Evolutionary conservation across 208 protist species (phyloP).

Genomic region (Wallacemonas rigidus): DNA sequence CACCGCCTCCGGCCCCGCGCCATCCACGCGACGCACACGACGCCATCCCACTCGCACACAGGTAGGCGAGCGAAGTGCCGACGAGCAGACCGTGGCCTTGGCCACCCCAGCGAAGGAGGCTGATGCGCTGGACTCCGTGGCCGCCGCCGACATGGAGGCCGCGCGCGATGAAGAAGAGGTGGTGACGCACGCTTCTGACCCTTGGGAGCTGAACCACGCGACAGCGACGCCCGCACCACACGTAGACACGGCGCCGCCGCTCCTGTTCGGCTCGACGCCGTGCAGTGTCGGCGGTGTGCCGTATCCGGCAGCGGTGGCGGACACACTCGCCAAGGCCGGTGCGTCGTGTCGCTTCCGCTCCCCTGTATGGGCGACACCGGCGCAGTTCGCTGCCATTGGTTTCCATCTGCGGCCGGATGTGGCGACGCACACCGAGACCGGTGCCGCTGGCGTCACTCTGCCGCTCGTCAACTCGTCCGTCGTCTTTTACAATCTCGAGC

Average conservation of each 20-base stretch:
- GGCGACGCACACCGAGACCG: neutral
- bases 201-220: neutral
- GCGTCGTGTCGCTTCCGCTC: slow-evolving; percentile 33
- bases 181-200: neutral
- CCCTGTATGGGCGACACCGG: slow-evolving; percentile 43
- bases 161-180: slow-evolving; percentile 1
- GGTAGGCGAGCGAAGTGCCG: no score
- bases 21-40: neutral
- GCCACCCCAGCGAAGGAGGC: neutral
- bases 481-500: slow-evolving; percentile 63
- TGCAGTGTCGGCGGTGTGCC: slow-evolving; percentile 19
- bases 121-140: slow-evolving; percentile 2
- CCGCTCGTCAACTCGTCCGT: slow-evolving; percentile 2
- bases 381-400: slow-evolving; percentile 22
- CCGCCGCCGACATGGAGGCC: slow-evolving; percentile 1
- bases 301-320: slow-evolving; percentile 36
- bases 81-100: no score
- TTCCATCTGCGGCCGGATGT: slow-evolving; percentile 11
- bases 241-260: neutral
- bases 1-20: no score
- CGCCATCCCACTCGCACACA: neutral
- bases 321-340: slow-evolving; percentile 20
- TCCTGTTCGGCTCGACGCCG: neutral
- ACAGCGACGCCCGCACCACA: neutral
- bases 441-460: slow-evolving; percentile 25